Conservation (phyloP, 768 basidiomycete genomes). For the Russula brevipes region DNA sequence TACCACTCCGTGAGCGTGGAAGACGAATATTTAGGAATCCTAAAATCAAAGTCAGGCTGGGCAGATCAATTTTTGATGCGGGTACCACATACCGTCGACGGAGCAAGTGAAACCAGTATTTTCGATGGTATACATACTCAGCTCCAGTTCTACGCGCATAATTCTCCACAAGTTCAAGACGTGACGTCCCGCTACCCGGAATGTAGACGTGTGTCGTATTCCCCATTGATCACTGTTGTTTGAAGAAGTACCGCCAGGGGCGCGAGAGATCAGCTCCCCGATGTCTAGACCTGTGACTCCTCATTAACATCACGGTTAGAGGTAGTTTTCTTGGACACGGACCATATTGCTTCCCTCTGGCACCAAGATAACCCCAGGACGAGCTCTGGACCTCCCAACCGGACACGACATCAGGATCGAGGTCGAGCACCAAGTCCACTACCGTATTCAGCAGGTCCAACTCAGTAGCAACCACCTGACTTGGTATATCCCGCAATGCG, state of each 20-base stretch:
- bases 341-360: constrained; percentile 63
- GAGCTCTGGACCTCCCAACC: constrained; percentile 89
- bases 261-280: constrained; percentile 68
- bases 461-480: constrained; percentile 62
- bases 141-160: constrained; percentile 75
- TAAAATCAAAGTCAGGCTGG: constrained; percentile 2
- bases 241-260: constrained; percentile 43
- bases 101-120: constrained; percentile 81
- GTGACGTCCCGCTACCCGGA: constrained; percentile 83
- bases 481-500: constrained; percentile 40
- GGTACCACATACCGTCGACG: constrained; percentile 52
- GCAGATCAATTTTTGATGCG: not conserved
- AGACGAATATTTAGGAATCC: constrained; percentile 22
- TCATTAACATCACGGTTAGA: not conserved
- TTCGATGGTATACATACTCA: constrained; percentile 83
- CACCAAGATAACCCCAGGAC: constrained; percentile 87
- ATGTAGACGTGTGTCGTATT: constrained; percentile 66
- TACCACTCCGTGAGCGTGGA: constrained; percentile 53
- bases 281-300: constrained; percentile 59
- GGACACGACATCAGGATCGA: constrained; percentile 87
- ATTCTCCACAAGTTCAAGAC: constrained; percentile 91
- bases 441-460: constrained; percentile 74
- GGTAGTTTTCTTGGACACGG: constrained; percentile 15
- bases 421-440: constrained; percentile 63
- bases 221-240: constrained; percentile 63